Base-by-base conservation (phyloP, 805 yeast genomes). In the Wickerhamiella bombiphila region DNA sequence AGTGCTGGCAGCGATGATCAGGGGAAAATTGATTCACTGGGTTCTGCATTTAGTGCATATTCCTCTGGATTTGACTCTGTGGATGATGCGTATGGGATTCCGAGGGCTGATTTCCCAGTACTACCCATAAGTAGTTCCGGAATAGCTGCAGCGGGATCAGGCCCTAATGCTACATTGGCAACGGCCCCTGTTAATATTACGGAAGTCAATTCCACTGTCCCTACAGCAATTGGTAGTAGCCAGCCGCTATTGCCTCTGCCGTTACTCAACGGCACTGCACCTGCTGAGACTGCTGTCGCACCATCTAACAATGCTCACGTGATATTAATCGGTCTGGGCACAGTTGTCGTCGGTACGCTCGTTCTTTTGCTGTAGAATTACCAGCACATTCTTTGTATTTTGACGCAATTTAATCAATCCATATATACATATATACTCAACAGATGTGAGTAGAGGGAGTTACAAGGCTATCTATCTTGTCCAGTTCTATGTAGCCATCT, bases 321-420 rank as follows among this genome's bases (percentile, higher is more conserved):
- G n/a, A n/a, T n/a, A n/a, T n/a, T n/a, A n/a, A n/a, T 38, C 36
- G 40, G 44, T 20, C 41, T 41, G 35, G 41, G 24, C 32, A 43
- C 43, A 26, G 41, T 39, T 18, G 43, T 36, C 26, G 40, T 41
- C 37, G 42, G 38, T 35, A 35, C 22, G 17, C 37, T 34, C 32
- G 43, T 39, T 22, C 37, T 41, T 24, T 39, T 41, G 32, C 18
- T 41, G 26, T 41, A 41, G n/a, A n/a, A 5, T 28, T n/a, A n/a
- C n/a, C n/a, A n/a, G n/a, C n/a, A n/a, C n/a, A n/a, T n/a, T n/a
- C n/a, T n/a, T n/a, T n/a, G n/a, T n/a, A n/a, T n/a, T n/a, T n/a
- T n/a, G n/a, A n/a, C n/a, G n/a, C n/a, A n/a, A 17, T 33, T 8
- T 9, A 13, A 22, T 22, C 13, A 22, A 22, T 13, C 11, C 26